Evolutionary conservation across 805 yeast genomes (phyloP), one percentile per base, ranked within the genome.

Genomic region (Starmerella bombi): DNA sequence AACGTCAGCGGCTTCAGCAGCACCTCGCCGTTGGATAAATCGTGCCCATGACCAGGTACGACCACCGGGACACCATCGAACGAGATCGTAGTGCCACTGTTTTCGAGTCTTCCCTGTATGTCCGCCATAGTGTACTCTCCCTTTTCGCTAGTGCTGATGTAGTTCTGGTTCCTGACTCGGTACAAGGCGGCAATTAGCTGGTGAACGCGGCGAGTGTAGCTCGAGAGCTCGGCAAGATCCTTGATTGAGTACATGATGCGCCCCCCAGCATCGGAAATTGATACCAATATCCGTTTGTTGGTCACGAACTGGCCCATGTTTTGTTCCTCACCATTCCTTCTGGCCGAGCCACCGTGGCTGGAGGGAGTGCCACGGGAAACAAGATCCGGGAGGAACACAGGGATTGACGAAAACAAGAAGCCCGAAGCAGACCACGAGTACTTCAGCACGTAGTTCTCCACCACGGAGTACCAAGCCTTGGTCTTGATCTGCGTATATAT

Each of bases 341-440:
- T n/a, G 15, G 44, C 40, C 9, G 43, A 30, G 14, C 46, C 43
- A 21, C 50, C 36, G 33, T 44, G 27, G 40, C 48, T 41, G 23
- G 44, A 27, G 16, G 36, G 42, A 17, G 37, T 43, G 32, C 36
- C 23, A 6, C 37, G 38, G 15, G 62, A 70, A 12, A 51, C 57
- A 45, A 69, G 49, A 3, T 67, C 59, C 16, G 77, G 77, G 42
- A 83, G 58, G 38, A 85, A 73, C 15, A 86, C 86, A 2, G 97
- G 97, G 47, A 86, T 70, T 1, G 94, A 80, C 0, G 94, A 82
- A 62, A 83, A 85, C 18, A 85, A 60, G 57, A 84, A 85, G n/a
- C 96, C 95, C 62, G 86, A 71, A 0, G 93, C 94, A 3, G 94
- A 84, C 96, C 96, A 86, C 10, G 88, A 75, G 56, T 82, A 84